A percentile compares a stretch with the other conserved stretches of the same genome.
Evolutionary conservation across 208 protist species (phyloP).

Genomic region (Leptomonas pyrrhocoris): DNA sequence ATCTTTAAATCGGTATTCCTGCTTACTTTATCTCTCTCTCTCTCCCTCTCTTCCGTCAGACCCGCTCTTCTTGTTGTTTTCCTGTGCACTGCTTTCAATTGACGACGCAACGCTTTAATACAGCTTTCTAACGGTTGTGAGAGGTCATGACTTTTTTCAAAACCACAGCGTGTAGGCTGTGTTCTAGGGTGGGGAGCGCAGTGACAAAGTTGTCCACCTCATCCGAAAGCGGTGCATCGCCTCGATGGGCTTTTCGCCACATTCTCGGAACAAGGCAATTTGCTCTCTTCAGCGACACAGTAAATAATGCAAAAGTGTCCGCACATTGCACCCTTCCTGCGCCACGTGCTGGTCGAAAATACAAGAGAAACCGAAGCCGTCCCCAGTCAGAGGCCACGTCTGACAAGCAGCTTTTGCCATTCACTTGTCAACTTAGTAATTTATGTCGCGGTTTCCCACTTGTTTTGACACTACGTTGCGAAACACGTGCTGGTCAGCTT

Average conservation of each 20-base stretch:
- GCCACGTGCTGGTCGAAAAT: neutral
- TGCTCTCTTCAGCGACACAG: conserved; percentile 4
- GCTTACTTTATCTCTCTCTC: too few relatives aligned
- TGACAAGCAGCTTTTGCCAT: neutral
- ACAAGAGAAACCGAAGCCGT: neutral
- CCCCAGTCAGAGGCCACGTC: neutral
- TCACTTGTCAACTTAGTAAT: conserved; percentile 41
- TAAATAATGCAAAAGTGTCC: conserved; percentile 8
- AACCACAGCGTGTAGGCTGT: neutral
- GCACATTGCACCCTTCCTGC: conserved; percentile 30
- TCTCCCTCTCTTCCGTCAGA: too few relatives aligned
- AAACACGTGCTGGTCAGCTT: conserved; percentile 28
- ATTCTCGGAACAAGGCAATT: conserved; percentile 20
- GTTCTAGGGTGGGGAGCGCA: neutral
- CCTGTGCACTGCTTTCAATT: too few relatives aligned
- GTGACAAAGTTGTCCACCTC: neutral
- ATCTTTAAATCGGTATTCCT: too few relatives aligned
- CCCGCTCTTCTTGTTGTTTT: too few relatives aligned
- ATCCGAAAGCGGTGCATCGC: neutral
- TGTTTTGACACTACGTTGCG: conserved; percentile 25
- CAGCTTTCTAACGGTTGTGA: neutral
- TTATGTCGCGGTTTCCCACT: conserved; percentile 31
- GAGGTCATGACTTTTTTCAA: neutral
- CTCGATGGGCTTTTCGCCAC: conserved; percentile 19
- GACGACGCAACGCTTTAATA: neutral